Base-by-base conservation (phyloP, 2,329 filamentous ascomycete species). In the Sarocladium strictum region DNA sequence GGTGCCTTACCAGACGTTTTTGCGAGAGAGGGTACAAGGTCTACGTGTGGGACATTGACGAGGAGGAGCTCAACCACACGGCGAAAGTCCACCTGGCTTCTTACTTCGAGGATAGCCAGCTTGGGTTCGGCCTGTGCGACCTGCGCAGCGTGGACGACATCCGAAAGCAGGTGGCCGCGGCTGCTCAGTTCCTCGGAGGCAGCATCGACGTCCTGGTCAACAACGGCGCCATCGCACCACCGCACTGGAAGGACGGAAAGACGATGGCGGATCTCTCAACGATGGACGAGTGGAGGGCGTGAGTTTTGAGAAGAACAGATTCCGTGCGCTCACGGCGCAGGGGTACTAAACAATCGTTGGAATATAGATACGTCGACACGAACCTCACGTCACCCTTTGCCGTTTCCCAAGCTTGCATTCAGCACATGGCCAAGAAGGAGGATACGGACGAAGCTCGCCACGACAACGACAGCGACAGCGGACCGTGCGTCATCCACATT, bases 331-430 rank as follows among this genome's bases (percentile, higher is more conserved):
- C n/a, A n/a, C n/a, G n/a, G n/a, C n/a, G n/a, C n/a, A n/a, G n/a
- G n/a, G n/a, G n/a, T n/a, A n/a, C n/a, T n/a, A n/a, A n/a, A n/a
- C n/a, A n/a, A n/a, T n/a, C n/a, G n/a, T n/a, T n/a, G n/a, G n/a
- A n/a, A n/a, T n/a, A 24, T 27, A 54, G 53, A 17, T 54, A 69
- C 54, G 67, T 77, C 10, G 73, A 76, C 50, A 76, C 72, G 26
- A 77, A 77, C 54, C 68, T 77, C 11, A 77, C 72, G 2, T 71
- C 67, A 3, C 70, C 72, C 0, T 77, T 77, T 57, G 72, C 68
- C 11, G 69, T 75, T 61, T 71, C 66, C 19, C 74, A 77, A 61
- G 74, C 75, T 17, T 74, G 70, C 52, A 66, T 77, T 11, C 72
- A 73, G 1, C 76, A 71, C 60, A 76, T 77, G 74, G 73, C 73